Percentiles rank a stretch among this genome's conserved stretches.
phyloP scores from a whole-genome alignment of 441 rosid species.

The Manihot esculenta region DNA sequence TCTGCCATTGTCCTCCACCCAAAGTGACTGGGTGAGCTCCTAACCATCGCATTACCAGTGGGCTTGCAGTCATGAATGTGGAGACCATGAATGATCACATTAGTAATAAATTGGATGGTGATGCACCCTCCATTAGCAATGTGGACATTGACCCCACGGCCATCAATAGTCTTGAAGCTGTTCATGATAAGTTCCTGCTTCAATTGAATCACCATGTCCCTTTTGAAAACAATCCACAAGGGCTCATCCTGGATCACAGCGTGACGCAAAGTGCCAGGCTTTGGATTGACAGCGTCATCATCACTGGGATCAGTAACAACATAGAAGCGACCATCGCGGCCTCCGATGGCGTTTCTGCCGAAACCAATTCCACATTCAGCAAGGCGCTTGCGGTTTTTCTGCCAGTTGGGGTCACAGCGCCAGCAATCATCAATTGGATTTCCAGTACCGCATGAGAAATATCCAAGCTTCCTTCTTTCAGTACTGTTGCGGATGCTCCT shows the following conservation, averaged over 20 bases:
- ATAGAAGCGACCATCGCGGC: conserved; percentile 85
- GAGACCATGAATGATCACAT: conserved; percentile 84
- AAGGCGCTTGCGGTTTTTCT: conserved; percentile 79
- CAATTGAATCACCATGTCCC: conserved; percentile 86
- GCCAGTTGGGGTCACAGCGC: conserved; percentile 89
- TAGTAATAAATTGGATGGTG: conserved; percentile 79
- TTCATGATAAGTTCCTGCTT: conserved; percentile 86
- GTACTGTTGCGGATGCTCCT: conserved; percentile 76
- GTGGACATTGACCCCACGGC: conserved; percentile 83
- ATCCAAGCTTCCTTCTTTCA: conserved; percentile 82
- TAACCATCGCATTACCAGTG: conserved; percentile 85
- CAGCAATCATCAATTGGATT: conserved; percentile 95
- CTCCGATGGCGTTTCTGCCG: conserved; percentile 89
- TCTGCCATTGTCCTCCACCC: conserved; percentile 97
- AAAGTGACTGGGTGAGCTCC: conserved; percentile 78
- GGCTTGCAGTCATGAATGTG: conserved; percentile 90
- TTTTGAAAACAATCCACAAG: conserved; percentile 84
- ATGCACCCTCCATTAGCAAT: conserved; percentile 90
- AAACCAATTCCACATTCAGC: conserved; percentile 95
- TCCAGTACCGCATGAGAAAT: conserved; percentile 87
- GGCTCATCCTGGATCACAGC: conserved; percentile 89
- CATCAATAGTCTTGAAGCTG: conserved; percentile 94
- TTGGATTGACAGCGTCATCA: conserved; percentile 85
- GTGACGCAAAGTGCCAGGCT: conserved; percentile 86
- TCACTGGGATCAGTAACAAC: conserved; percentile 77